Conservation (phyloP, 1,139 yeast species). For the Kodamaea sp. region DNA sequence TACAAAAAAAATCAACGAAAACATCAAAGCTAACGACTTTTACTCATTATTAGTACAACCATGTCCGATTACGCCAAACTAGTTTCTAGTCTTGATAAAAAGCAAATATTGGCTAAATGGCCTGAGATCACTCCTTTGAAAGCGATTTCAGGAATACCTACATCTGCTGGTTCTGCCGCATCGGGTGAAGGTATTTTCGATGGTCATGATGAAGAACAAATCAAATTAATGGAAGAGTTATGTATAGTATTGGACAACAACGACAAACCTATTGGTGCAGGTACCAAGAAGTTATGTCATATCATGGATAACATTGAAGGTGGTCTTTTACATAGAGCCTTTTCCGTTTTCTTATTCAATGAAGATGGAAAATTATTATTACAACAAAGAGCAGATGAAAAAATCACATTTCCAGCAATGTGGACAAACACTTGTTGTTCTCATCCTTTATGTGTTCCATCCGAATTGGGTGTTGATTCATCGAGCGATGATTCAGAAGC, state of each 20-base stretch:
- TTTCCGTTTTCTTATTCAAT: conserved; percentile 88
- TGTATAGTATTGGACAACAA: conserved; percentile 89
- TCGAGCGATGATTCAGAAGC: conserved; percentile 18
- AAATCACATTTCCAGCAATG: conserved; percentile 91
- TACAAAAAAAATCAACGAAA: background rate
- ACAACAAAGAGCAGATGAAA: conserved; percentile 94
- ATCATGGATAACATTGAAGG: conserved; percentile 79
- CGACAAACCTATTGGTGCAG: conserved; percentile 88
- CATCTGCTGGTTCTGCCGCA: conserved; percentile 27
- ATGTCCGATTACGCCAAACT: conserved; percentile 44
- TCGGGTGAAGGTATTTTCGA: conserved; percentile 45
- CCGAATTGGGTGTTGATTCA: conserved; percentile 60
- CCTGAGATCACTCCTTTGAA: conserved; percentile 59
- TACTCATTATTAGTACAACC: conserved; percentile 6
- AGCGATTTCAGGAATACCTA: conserved; percentile 46
- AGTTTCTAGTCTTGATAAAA: conserved; percentile 48
- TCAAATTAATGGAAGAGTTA: conserved; percentile 91
- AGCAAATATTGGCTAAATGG: conserved; percentile 54
- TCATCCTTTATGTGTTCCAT: conserved; percentile 83
- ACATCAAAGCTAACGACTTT: background rate
- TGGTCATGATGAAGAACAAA: conserved; percentile 94
- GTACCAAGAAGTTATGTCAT: conserved; percentile 90
- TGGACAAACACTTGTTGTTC: conserved; percentile 99
- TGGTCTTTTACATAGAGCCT: conserved; percentile 92
- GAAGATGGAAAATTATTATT: conserved; percentile 70